Percentiles rank a stretch among this genome's conserved stretches.
Conservation (phyloP, 495 filamentous ascomycete species). For the Penicillium verhagenii region DNA sequence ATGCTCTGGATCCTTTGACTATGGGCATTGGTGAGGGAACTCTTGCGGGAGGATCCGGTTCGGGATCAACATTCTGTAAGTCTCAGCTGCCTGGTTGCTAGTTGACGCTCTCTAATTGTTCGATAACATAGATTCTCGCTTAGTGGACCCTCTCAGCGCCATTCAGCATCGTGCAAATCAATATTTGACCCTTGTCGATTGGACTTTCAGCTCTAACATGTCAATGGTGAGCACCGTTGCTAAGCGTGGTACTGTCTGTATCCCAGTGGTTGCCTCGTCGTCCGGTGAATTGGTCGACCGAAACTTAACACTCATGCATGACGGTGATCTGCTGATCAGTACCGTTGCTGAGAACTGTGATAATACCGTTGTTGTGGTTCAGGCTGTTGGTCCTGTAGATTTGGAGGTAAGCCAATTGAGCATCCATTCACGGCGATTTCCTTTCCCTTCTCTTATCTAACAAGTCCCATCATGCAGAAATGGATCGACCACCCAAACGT, state of each 20-base stretch:
- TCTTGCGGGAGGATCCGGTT: slow-evolving; percentile 43
- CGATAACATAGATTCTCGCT: not conserved
- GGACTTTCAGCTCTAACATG: not conserved
- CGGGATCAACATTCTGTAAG: slow-evolving; percentile 21
- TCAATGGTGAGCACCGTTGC: not conserved
- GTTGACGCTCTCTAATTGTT: not conserved
- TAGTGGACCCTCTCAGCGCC: not conserved
- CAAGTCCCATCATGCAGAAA: too few relatives aligned
- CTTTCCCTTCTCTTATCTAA: too few relatives aligned
- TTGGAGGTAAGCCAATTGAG: not conserved
- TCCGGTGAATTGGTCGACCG: slow-evolving; percentile 56
- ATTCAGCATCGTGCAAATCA: not conserved
- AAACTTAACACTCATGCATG: slow-evolving; percentile 32
- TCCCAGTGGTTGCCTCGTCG: slow-evolving; percentile 31
- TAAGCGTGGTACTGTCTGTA: slow-evolving; percentile 2
- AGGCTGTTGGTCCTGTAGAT: slow-evolving; percentile 27
- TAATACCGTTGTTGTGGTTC: slow-evolving; percentile 62
- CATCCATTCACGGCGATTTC: too few relatives aligned
- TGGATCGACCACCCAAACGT: slow-evolving; percentile 56
- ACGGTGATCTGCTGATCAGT: slow-evolving; percentile 50
- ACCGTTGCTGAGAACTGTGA: slow-evolving; percentile 57
- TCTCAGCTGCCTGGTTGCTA: not conserved
- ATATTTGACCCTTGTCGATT: slow-evolving; percentile 3
- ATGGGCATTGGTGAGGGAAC: slow-evolving; percentile 57
- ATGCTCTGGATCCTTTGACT: slow-evolving; percentile 55